Conservation (phyloP, 495 filamentous ascomycete species). For the Elasticomyces elasticus region DNA sequence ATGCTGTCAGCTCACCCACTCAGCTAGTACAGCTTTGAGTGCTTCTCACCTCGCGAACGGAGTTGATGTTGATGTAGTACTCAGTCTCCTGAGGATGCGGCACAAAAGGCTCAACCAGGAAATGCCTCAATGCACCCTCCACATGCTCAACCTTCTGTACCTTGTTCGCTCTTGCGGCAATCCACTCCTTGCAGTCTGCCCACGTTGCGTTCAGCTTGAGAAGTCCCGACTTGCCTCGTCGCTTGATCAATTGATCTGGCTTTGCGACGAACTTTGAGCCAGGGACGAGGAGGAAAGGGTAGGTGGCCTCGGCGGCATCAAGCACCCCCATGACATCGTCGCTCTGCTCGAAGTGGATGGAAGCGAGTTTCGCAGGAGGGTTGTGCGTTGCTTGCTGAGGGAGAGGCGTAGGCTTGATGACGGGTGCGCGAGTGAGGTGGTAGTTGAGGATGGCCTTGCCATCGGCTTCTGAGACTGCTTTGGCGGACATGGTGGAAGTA, state of each 20-base stretch:
- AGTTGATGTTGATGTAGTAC: conserved; percentile 98
- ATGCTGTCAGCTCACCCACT: not conserved
- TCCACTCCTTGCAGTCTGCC: conserved; percentile 85
- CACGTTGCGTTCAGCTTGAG: conserved; percentile 95
- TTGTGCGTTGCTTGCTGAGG: conserved; percentile 81
- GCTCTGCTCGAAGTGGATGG: conserved; percentile 86
- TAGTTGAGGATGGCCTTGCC: conserved; percentile 99
- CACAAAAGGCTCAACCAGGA: conserved; percentile 97
- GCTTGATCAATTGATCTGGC: conserved; percentile 99
- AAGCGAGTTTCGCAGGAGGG: conserved; percentile 78
- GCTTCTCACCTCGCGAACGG: conserved; percentile 70
- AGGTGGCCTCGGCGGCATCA: conserved; percentile 87
- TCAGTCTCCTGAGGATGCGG: conserved; percentile 87
- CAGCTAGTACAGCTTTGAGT: not conserved
- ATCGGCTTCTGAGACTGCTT: conserved; percentile 96
- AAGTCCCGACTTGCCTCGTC: conserved; percentile 95
- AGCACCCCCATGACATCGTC: conserved; percentile 73
- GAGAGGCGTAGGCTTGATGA: conserved; percentile 96
- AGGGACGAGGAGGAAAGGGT: conserved; percentile 78
- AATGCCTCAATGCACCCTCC: conserved; percentile 77
- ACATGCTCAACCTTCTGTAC: conserved; percentile 84
- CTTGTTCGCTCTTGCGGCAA: conserved; percentile 85
- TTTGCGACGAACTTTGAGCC: conserved; percentile 95
- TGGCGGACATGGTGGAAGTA: conserved; percentile 76
- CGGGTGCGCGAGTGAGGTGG: conserved; percentile 94